Evolutionary conservation across 2,329 filamentous ascomycete genomes (phyloP).

Genomic region (Colletotrichum plurivorum): DNA sequence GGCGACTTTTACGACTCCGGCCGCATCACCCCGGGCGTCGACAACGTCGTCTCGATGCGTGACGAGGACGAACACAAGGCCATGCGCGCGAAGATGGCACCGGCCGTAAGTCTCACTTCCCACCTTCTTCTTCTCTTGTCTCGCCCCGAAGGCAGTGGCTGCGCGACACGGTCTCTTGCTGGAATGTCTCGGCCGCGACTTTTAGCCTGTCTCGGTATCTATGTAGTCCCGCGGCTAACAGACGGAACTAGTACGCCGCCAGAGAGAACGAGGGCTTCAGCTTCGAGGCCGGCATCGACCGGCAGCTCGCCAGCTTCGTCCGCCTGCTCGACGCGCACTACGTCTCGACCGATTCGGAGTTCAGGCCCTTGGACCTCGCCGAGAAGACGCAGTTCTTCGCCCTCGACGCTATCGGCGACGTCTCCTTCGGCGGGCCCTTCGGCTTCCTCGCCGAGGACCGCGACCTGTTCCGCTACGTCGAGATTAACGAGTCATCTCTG

Average conservation of each 20-base stretch:
- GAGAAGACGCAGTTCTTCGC: constrained; percentile 66
- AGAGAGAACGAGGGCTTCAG: constrained; percentile 62
- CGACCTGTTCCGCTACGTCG: constrained; percentile 62
- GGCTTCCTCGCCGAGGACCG: constrained; percentile 64
- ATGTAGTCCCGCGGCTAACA: neutral
- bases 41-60: constrained; percentile 53
- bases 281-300: constrained; percentile 57
- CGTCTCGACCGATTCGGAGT: constrained; percentile 51
- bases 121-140: neutral
- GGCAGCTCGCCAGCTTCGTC: constrained; percentile 56
- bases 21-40: constrained; percentile 52
- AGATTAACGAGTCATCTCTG: constrained; percentile 58
- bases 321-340: constrained; percentile 64
- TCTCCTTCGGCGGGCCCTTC: constrained; percentile 67
- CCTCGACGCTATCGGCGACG: constrained; percentile 66
- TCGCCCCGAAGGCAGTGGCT: neutral
- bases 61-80: constrained; percentile 52
- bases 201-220: constrained; percentile 2
- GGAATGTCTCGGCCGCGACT: neutral
- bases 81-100: constrained; percentile 60
- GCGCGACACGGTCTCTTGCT: neutral
- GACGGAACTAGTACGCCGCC: constrained; percentile 59
- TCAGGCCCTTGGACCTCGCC: constrained; percentile 61
- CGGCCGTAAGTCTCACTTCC: constrained; percentile 51
- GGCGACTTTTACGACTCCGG: constrained; percentile 54